Percentiles rank a stretch among this genome's conserved stretches.
Conservation (phyloP, 352 stramenopile species). For the Phytophthora gonapodyides region DNA sequence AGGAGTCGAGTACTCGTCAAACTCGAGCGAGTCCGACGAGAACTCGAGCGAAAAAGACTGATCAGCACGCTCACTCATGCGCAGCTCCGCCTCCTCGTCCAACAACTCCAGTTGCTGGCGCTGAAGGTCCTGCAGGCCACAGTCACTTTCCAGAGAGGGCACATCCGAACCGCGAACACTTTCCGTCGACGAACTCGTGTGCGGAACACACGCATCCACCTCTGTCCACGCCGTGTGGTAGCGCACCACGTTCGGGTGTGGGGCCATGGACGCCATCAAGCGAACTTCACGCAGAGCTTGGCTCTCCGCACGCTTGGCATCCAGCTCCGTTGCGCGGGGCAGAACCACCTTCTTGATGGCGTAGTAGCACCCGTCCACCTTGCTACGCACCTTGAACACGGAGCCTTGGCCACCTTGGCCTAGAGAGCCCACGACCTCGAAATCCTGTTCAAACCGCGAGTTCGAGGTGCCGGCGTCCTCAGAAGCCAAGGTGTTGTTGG, state of each 20-base stretch:
- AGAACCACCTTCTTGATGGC: conserved; percentile 81
- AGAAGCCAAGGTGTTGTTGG: neutral
- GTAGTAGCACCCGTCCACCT: conserved; percentile 72
- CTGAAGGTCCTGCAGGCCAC: conserved; percentile 22
- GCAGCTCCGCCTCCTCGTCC: conserved; percentile 37
- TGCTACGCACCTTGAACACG: conserved; percentile 78
- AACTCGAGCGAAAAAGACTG: conserved; percentile 65
- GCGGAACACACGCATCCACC: conserved; percentile 40
- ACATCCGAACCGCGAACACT: conserved; percentile 48
- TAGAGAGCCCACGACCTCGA: conserved; percentile 65
- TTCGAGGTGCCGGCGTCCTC: conserved; percentile 13
- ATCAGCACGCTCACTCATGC: conserved; percentile 25
- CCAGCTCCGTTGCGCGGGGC: conserved; percentile 41
- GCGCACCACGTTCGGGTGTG: conserved; percentile 74
- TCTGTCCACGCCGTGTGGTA: conserved; percentile 87
- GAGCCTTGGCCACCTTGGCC: conserved; percentile 74
- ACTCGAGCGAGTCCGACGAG: conserved; percentile 52
- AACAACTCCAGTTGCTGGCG: conserved; percentile 38
- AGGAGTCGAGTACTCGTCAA: conserved; percentile 60
- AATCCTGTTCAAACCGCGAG: conserved; percentile 76
- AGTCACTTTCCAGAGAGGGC: conserved; percentile 30
- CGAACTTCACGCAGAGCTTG: conserved; percentile 77
- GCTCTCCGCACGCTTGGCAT: conserved; percentile 47
- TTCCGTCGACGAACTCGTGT: conserved; percentile 34
- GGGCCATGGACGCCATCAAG: conserved; percentile 72